Conservation (phyloP, 805 yeast genomes). For the Ogataea kodamae region DNA sequence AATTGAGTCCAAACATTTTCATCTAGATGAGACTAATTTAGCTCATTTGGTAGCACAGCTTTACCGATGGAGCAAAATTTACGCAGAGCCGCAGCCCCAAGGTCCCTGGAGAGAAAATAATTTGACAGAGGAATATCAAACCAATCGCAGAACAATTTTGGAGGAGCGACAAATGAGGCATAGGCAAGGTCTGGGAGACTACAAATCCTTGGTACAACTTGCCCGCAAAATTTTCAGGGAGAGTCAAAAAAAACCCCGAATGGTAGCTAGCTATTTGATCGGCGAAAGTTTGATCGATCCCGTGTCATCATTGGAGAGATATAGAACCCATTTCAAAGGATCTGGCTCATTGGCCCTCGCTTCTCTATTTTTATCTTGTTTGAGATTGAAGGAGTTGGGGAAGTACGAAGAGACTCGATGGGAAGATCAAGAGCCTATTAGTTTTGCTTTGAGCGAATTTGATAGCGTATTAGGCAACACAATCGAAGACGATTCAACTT, state of each 20-base stretch:
- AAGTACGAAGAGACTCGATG: constrained; percentile 32
- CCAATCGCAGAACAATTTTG: constrained; percentile 5
- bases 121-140: constrained; percentile 15
- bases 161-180: constrained; percentile 6
- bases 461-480: constrained; percentile 39
- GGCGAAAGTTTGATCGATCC: constrained; percentile 38
- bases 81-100: constrained; percentile 3
- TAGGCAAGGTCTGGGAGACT: constrained; percentile 6
- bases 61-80: constrained; percentile 24
- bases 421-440: constrained; percentile 59
- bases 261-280: constrained; percentile 26
- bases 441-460: constrained; percentile 58
- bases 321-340: constrained; percentile 16
- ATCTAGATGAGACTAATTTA: constrained; percentile 27
- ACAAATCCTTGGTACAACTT: constrained; percentile 18
- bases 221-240: constrained; percentile 25
- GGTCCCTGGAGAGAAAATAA: constrained; percentile 14
- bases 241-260: constrained; percentile 15
- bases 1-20: constrained; percentile 11
- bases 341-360: constrained; percentile 31
- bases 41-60: constrained; percentile 26
- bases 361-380: constrained; percentile 50
- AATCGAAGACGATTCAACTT: constrained; percentile 28
- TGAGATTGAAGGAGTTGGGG: constrained; percentile 24
- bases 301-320: constrained; percentile 27